Conservation (phyloP, 257 asterid genomes). For the Solanum neorickii region DNA sequence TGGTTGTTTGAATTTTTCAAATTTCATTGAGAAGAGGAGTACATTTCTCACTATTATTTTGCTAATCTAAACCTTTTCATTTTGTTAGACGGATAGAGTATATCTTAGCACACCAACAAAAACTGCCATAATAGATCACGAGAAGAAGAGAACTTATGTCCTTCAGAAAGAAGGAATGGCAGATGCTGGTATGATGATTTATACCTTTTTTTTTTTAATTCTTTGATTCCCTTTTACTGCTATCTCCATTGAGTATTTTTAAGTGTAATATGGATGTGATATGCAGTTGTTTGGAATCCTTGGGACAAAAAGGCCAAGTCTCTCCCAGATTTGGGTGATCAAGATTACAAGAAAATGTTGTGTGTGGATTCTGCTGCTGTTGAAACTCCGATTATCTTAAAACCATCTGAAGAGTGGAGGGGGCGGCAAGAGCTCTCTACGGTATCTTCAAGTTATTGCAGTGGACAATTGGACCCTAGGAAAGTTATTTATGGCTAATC, state of each 20-base stretch:
- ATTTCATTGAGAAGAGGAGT: not conserved
- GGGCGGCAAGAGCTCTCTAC: slow-evolving; percentile 70
- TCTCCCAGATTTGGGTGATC: slow-evolving; percentile 61
- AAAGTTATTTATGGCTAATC: slow-evolving; percentile 59
- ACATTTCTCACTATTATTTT: not conserved
- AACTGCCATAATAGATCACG: slow-evolving; percentile 82
- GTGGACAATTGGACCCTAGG: slow-evolving; percentile 75
- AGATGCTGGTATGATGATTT: slow-evolving; percentile 50
- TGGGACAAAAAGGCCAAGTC: slow-evolving; percentile 88
- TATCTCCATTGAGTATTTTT: not conserved
- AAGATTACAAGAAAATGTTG: slow-evolving; percentile 54
- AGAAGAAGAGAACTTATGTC: slow-evolving; percentile 70
- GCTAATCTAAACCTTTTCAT: not conserved
- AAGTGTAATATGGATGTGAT: slow-evolving; percentile 1
- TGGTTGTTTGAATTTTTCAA: not conserved
- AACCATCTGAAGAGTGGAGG: slow-evolving; percentile 71
- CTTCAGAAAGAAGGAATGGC: slow-evolving; percentile 77
- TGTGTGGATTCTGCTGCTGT: slow-evolving; percentile 66
- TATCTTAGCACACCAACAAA: slow-evolving; percentile 72
- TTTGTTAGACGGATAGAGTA: slow-evolving; percentile 57
- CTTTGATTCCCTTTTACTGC: not conserved
- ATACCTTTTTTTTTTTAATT: not conserved
- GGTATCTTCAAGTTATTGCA: slow-evolving; percentile 83
- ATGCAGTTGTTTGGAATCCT: slow-evolving; percentile 79
- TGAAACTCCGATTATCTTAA: slow-evolving; percentile 47